Conservation (phyloP, 2,329 filamentous ascomycete species). For the Aspergillus ibericus region DNA sequence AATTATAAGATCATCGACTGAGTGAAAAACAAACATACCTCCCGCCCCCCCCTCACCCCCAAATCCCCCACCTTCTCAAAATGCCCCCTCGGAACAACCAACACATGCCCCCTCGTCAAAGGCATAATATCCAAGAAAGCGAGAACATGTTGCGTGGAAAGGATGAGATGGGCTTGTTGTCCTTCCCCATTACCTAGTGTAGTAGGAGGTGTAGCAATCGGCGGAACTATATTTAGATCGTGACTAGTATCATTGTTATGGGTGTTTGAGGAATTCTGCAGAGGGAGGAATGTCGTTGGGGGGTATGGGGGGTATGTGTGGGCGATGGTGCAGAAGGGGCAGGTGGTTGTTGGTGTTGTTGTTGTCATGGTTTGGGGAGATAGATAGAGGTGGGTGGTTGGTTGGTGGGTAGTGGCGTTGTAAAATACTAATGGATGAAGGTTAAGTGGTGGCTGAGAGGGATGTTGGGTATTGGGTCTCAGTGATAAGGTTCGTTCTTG, state of each 20-base stretch:
- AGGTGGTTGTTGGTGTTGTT: conserved; percentile 31
- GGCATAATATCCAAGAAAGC: conserved; percentile 95
- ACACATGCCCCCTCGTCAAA: conserved; percentile 76
- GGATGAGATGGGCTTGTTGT: conserved; percentile 57
- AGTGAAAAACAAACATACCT: conserved; percentile 64
- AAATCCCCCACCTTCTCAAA: conserved; percentile 75
- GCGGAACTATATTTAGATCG: conserved; percentile 22
- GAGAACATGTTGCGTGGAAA: conserved; percentile 74
- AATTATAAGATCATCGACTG: too few species aligned
- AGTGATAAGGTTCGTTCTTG: neutral
- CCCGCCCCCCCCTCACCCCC: conserved; percentile 60
- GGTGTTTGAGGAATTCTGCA: conserved; percentile 12
- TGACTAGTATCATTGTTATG: neutral
- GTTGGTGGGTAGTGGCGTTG: neutral
- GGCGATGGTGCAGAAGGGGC: conserved; percentile 62
- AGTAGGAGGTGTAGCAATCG: too few species aligned
- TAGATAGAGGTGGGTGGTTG: neutral
- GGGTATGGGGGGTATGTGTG: conserved; percentile 47
- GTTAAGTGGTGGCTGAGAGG: neutral
- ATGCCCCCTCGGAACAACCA: conserved; percentile 77
- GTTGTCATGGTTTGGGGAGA: conserved; percentile 7
- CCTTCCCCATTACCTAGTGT: conserved; percentile 11
- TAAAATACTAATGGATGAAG: too few species aligned
- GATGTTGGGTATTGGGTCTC: neutral
- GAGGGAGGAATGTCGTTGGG: conserved; percentile 24